phyloP scores from a whole-genome alignment of 192 early-diverging fungal genomes.

The Coemansia sp. region DNA sequence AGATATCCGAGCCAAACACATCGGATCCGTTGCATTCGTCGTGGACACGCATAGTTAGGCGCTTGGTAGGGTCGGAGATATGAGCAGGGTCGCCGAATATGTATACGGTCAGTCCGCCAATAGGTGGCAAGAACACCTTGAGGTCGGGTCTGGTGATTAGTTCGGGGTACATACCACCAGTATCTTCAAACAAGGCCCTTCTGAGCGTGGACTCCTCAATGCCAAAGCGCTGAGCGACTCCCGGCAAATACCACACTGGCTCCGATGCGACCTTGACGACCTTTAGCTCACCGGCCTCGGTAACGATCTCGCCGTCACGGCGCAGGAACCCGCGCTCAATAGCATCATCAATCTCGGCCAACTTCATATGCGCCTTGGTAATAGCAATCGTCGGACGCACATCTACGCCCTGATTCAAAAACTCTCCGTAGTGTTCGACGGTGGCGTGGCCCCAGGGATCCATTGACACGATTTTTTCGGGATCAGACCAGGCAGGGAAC shows the following conservation, averaged over 20 bases:
- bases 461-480: slow-evolving; percentile 89
- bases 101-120: slow-evolving; percentile 90
- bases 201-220: slow-evolving; percentile 84
- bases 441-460: slow-evolving; percentile 91
- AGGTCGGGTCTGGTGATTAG: slow-evolving; percentile 91
- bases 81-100: slow-evolving; percentile 88
- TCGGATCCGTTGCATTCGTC: slow-evolving; percentile 96
- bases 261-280: slow-evolving; percentile 93
- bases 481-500: slow-evolving; percentile 77
- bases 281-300: slow-evolving; percentile 76
- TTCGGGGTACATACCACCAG: slow-evolving; percentile 95
- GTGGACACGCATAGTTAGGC: slow-evolving; percentile 85
- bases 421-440: slow-evolving; percentile 61
- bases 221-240: slow-evolving; percentile 85
- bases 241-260: slow-evolving; percentile 94
- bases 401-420: slow-evolving; percentile 75
- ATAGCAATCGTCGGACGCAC: slow-evolving; percentile 90
- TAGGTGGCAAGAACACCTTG: slow-evolving; percentile 92
- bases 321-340: slow-evolving; percentile 64
- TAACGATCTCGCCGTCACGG: slow-evolving; percentile 85
- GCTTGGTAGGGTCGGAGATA: slow-evolving; percentile 80
- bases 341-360: slow-evolving; percentile 83
- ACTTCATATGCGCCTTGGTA: slow-evolving; percentile 94
- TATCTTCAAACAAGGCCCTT: slow-evolving; percentile 86
- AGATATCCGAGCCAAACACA: slow-evolving; percentile 86